These are phyloP conservation scores for Pachysandra terminalis DNA, from an alignment of 164 flowering plant genomes.

Conservation along the genomic window DNA sequence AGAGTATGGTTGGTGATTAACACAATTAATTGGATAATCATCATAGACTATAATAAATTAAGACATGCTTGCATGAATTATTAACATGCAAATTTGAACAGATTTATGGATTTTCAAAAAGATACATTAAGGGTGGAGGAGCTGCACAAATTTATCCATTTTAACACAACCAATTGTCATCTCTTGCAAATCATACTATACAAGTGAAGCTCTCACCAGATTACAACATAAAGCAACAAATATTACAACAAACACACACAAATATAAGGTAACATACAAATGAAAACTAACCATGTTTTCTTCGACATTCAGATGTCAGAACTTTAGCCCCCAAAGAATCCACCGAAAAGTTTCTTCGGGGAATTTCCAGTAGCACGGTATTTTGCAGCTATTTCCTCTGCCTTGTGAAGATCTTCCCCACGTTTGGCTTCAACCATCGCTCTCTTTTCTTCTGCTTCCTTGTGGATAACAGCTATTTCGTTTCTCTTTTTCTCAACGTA, in stretches of 20 bases:
- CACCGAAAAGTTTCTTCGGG: conserved; percentile 68
- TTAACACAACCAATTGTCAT: too few species aligned
- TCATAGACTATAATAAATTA: too few species aligned
- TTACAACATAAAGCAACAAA: not conserved
- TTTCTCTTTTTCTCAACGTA: conserved; percentile 79
- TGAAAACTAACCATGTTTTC: not conserved
- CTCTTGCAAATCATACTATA: too few species aligned
- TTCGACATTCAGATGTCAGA: not conserved
- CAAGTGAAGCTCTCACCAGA: too few species aligned
- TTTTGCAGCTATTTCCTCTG: conserved; percentile 81
- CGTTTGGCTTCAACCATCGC: conserved; percentile 70
- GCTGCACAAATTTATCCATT: too few species aligned
- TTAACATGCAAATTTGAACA: too few species aligned
- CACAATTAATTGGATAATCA: too few species aligned
- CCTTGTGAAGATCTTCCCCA: conserved; percentile 78
- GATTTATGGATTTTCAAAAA: too few species aligned
- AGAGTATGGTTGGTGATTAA: too few species aligned
- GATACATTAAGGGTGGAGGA: too few species aligned
- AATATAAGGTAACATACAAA: conserved; percentile 13
- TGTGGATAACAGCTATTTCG: conserved; percentile 68
- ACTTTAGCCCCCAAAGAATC: conserved; percentile 43
- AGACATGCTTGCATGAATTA: too few species aligned
- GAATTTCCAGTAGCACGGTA: conserved; percentile 70
- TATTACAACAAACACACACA: not conserved
- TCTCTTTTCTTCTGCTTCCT: conserved; percentile 76